phyloP scores from a whole-genome alignment of 129 eudicot species.

The Mikania micrantha region DNA sequence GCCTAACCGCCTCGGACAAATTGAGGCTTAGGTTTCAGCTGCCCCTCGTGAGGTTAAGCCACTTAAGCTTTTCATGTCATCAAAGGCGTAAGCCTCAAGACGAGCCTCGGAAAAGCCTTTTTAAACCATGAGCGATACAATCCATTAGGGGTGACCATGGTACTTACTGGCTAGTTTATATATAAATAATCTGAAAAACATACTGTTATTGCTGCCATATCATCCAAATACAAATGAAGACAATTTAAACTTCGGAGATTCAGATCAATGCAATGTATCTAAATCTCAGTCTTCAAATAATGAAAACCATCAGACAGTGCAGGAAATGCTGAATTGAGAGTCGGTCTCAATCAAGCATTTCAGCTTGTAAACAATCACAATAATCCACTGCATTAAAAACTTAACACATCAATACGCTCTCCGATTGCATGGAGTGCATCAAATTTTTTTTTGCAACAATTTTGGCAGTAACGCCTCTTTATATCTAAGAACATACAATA shows the following conservation, averaged over 20 bases:
- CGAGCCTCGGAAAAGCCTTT: too few relatives aligned
- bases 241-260: background rate
- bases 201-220: slow-evolving; percentile 1
- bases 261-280: background rate
- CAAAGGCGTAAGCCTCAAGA: too few relatives aligned
- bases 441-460: background rate
- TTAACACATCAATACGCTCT: background rate
- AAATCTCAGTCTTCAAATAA: slow-evolving; percentile 6
- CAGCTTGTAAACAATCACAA: background rate
- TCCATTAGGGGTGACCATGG: background rate
- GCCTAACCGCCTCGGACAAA: too few relatives aligned
- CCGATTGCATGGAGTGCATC: background rate
- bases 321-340: background rate
- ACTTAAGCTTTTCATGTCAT: too few relatives aligned
- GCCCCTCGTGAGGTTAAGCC: too few relatives aligned
- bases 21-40: too few relatives aligned
- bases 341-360: slow-evolving; percentile 4
- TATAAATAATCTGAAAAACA: slow-evolving; percentile 1
- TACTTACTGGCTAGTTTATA: background rate
- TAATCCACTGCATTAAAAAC: background rate
- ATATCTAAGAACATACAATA: background rate
- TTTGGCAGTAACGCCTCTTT: background rate
- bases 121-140: too few relatives aligned
- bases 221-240: background rate
- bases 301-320: background rate